Evolutionary conservation across 768 basidiomycete species (phyloP), one percentile per base, ranked within the genome.

Genomic region (Boletus rubroflammeus): DNA sequence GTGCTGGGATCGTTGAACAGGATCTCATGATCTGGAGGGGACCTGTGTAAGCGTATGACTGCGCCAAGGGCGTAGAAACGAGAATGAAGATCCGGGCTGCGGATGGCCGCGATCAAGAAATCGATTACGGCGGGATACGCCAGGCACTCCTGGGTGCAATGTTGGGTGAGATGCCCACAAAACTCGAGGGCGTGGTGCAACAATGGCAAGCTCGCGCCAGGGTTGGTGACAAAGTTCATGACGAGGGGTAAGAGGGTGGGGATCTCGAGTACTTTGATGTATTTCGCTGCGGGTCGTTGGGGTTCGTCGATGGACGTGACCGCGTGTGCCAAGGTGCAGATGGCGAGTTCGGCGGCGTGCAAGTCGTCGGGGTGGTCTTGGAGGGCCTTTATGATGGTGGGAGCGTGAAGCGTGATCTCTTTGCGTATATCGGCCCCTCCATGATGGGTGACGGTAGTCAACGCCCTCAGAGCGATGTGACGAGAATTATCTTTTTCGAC

Each of bases 401-500:
- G 64, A 32, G 76, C 68, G 47, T 72, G 75, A 2, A 69, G 60
- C 0, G 83, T 81, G 49, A 87, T 80, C 51, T 78, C 78, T 42
- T 70, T 63, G 35, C 80, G 79, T 26, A 79, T 75, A 17, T 75
- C 69, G 3, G 62, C 54, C 6, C 83, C 83, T 4, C 83, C 83
- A 44, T 85, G 83, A 54, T 83, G 84, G 0, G 85, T 86, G 11
- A 86, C 75, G 23, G 78, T 82, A 0, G 76, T 76, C 21, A 88
- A 67, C 0, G 82, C 76, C 28, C 78, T 78, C 10, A 87, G 71
- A 8, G 81, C 82, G 46, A 84, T 66, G 57, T 78, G 75, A 1
- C 81, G 77, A 3, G 78, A 81, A 4, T 66, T 70, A 6, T 78
- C 75, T 6, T 72, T 63, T 31, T 81, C 72, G 13, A 86, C 58